A percentile compares a stretch with the other conserved stretches of the same genome.
These are phyloP conservation scores for Citrus inodora DNA, from an alignment of 345 rosid species.

Conservation along the genomic window DNA sequence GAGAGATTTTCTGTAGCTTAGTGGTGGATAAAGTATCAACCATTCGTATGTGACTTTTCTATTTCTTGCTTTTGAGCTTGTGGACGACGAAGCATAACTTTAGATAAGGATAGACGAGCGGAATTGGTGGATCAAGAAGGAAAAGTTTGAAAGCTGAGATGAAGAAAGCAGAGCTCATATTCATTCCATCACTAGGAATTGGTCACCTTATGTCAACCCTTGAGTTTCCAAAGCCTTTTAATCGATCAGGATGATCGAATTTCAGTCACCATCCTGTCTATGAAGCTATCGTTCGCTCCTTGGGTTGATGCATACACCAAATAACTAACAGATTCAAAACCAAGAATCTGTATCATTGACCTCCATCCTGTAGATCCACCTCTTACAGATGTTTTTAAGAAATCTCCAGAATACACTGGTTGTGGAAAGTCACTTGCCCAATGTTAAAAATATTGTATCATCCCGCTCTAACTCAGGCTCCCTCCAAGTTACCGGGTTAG, in stretches of 20 bases:
- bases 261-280: constrained; percentile 27
- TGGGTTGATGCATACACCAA: constrained; percentile 4
- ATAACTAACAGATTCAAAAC: constrained; percentile 14
- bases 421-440: constrained; percentile 17
- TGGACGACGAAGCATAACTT: background rate
- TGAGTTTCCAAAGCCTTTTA: constrained; percentile 44
- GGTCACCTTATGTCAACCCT: constrained; percentile 48
- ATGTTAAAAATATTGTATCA: constrained; percentile 12
- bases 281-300: constrained; percentile 4
- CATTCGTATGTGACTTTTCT: background rate
- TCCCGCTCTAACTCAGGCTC: constrained; percentile 20
- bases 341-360: constrained; percentile 29
- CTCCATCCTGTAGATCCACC: constrained; percentile 33
- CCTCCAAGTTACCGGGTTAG: constrained; percentile 31
- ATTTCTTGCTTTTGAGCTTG: background rate
- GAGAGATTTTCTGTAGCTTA: background rate
- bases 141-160: background rate
- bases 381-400: constrained; percentile 2
- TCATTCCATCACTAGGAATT: constrained; percentile 26
- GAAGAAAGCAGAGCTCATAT: constrained; percentile 33
- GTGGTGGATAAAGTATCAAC: background rate
- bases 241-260: constrained; percentile 31
- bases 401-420: constrained; percentile 18
- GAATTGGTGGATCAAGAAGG: background rate
- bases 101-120: background rate